Evolutionary conservation across 371 early-diverging fungal genomes (phyloP), one percentile per base, ranked within the genome.

Genomic region (Rhizopus stolonifer): DNA sequence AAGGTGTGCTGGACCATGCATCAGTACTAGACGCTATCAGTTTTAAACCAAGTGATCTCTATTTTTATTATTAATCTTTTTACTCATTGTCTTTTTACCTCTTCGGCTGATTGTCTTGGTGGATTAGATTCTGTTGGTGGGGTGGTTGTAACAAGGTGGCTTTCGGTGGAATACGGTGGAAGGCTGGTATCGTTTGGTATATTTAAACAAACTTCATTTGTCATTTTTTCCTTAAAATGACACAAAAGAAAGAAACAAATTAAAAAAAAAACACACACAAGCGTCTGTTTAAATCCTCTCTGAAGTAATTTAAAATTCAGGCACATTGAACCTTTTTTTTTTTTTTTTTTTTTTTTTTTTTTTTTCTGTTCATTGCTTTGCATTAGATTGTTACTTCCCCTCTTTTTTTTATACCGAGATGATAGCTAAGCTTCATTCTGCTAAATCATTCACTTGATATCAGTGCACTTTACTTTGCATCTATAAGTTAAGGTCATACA

Each of bases 1-100:
- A 73, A 3, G 65, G 63, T 11, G 63, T 59, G 2, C 51, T 26
- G 23, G 46, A 49, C 57, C 60, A 60, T 40, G 36, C 51, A 9
- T 53, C 48, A 32, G 48, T 18, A 24, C 56, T 60, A 9, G 71
- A 65, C 3, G 57, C 33, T 1, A 67, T 17, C 22, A 66, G 34
- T 31, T 57, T 55, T 8, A 72, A 48, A n/a, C 61, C 57, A 17
- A 67, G 31, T 33, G 57, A 14, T n/a, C 36, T n/a, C n/a, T 36
- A 4, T 36, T 36, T 14, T 36, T 36, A 4, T 36, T 29, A 21
- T 26, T 19, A 32, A 34, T 5, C 34, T 21, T n/a, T 3, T 5
- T 19, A 33, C 17, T 26, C 22, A 19, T 47, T 55, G 46, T 15
- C 29, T 11, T 3, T 39, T 32, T 33, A 43, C 33, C 18, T 56